Evolutionary conservation across 83 land plant species (phyloP).

Genomic region (Picea mariana): DNA sequence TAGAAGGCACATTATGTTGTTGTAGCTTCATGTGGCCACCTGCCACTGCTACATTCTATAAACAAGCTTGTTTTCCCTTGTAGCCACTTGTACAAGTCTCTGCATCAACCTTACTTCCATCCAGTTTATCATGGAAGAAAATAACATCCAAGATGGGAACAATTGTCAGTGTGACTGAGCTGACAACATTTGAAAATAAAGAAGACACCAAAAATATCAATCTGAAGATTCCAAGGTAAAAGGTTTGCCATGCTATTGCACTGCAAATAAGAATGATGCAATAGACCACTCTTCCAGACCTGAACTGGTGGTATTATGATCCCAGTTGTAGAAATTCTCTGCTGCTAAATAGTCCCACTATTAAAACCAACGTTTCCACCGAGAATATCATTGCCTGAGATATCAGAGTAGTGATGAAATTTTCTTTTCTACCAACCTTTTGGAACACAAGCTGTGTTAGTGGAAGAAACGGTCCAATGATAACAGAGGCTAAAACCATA

Average conservation of each 20-base stretch:
- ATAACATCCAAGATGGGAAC: no score
- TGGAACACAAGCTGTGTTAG: background rate
- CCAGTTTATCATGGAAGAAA: no score
- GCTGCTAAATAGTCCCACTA: background rate
- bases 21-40: no score
- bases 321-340: background rate
- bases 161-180: no score
- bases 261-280: background rate
- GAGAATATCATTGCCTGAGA: background rate
- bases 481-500: background rate
- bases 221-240: background rate
- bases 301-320: background rate
- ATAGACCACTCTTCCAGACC: background rate
- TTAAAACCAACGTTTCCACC: background rate
- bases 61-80: no score
- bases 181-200: no score
- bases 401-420: background rate
- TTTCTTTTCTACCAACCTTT: background rate
- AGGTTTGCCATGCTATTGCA: conserved; percentile 16
- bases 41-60: no score
- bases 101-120: no score
- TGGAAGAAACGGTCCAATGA: conserved; percentile 9
- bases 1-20: no score
- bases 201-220: background rate
- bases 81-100: no score